A percentile compares a stretch with the other conserved stretches of the same genome.
These are phyloP conservation scores for Annona squamosa DNA, from an alignment of 164 flowering plant species.

Conservation along the genomic window DNA sequence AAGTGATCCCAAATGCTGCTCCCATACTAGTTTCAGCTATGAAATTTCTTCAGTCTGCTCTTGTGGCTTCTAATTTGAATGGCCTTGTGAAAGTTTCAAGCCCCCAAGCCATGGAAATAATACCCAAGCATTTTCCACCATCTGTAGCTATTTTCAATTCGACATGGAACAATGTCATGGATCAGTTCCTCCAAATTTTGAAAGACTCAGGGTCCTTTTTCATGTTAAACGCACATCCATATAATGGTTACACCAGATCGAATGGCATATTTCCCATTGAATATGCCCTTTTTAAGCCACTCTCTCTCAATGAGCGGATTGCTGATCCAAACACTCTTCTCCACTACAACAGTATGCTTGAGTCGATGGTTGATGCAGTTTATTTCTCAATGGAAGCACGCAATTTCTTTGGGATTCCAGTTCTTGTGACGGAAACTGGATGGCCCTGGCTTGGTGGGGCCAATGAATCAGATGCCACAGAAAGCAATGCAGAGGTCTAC, in stretches of 20 bases:
- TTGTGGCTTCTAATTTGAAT: constrained; percentile 30
- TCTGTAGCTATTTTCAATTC: constrained; percentile 83
- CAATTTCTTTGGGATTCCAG: constrained; percentile 63
- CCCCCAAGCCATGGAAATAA: constrained; percentile 70
- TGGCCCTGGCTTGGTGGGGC: constrained; percentile 90
- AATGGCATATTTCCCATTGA: constrained; percentile 87
- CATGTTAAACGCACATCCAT: constrained; percentile 92
- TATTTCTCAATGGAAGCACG: constrained; percentile 67
- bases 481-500: constrained; percentile 63
- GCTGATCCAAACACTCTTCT: constrained; percentile 94
- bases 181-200: constrained; percentile 74
- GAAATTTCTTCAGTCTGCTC: constrained; percentile 47
- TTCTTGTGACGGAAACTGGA: constrained; percentile 84
- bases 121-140: constrained; percentile 77
- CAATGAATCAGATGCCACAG: constrained; percentile 74
- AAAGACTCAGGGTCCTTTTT: constrained; percentile 62
- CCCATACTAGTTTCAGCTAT: constrained; percentile 62
- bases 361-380: constrained; percentile 93
- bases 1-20: constrained; percentile 70
- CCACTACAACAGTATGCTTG: constrained; percentile 83
- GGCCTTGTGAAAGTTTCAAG: constrained; percentile 30
- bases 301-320: constrained; percentile 63
- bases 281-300: constrained; percentile 69
- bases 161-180: constrained; percentile 62
- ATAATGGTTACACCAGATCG: constrained; percentile 58